phyloP scores from a whole-genome alignment of 805 yeast genomes.

The Saturnispora galanensis region DNA sequence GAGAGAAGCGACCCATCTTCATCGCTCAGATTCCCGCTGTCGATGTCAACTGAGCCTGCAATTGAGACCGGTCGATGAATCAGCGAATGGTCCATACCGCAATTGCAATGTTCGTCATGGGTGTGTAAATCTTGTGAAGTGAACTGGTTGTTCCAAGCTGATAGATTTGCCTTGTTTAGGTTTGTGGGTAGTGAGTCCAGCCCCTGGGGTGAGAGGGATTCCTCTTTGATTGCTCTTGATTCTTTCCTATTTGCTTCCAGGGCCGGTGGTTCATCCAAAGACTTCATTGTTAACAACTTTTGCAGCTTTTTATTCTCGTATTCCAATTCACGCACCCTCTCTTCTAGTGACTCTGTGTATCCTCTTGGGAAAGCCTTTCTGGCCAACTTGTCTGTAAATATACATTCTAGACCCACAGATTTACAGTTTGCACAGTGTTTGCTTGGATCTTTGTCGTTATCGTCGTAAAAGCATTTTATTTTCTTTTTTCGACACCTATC shows the following conservation, averaged over 20 bases:
- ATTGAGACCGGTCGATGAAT: conserved; percentile 58
- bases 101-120: conserved; percentile 48
- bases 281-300: conserved; percentile 49
- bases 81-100: conserved; percentile 42
- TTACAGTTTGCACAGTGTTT: conserved; percentile 74
- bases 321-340: conserved; percentile 77
- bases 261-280: not conserved
- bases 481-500: conserved; percentile 80
- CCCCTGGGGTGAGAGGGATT: not conserved
- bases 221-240: not conserved
- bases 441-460: conserved; percentile 17
- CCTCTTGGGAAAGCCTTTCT: conserved; percentile 87
- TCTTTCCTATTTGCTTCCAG: not conserved
- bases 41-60: conserved; percentile 48
- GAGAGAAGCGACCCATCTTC: conserved; percentile 29
- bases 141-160: conserved; percentile 20
- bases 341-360: conserved; percentile 83
- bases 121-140: conserved; percentile 26
- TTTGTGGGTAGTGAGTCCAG: not conserved
- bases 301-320: conserved; percentile 64
- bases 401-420: conserved; percentile 78
- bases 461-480: conserved; percentile 45
- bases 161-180: conserved; percentile 25
- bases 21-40: conserved; percentile 38
- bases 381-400: conserved; percentile 76